These are phyloP conservation scores for Pseudomicrostroma phylloplanum DNA, from an alignment of 1,284 basidiomycete genomes.

Conservation along the genomic window DNA sequence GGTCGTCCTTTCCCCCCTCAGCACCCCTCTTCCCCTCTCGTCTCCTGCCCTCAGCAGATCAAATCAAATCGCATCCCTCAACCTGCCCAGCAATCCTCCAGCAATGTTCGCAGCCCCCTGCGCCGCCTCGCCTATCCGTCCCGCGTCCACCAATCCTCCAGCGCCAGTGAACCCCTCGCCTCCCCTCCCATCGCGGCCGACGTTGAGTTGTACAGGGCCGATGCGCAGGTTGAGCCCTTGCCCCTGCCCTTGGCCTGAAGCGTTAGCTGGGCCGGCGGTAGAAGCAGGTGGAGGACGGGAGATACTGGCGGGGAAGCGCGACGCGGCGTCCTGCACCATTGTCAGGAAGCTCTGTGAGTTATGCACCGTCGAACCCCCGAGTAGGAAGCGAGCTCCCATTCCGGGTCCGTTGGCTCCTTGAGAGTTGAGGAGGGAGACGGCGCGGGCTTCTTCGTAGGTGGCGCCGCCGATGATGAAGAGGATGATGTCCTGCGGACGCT, in stretches of 20 bases:
- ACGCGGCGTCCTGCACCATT: conserved; percentile 43
- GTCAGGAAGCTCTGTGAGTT: conserved; percentile 38
- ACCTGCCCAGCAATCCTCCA: conserved; percentile 1
- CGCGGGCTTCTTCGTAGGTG: conserved; percentile 47
- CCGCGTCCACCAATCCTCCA: conserved; percentile 15
- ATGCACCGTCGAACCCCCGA: conserved; percentile 45
- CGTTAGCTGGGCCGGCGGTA: too few species aligned
- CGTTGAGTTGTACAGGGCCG: conserved; percentile 37
- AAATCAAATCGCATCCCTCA: conserved; percentile 3
- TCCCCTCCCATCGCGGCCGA: conserved; percentile 11
- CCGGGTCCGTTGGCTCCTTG: conserved; percentile 21
- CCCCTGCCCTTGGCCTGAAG: conserved; percentile 12
- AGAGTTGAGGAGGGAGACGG: conserved; percentile 35
- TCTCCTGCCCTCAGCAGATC: too few species aligned
- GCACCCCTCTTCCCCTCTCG: too few species aligned
- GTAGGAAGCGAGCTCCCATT: conserved; percentile 30
- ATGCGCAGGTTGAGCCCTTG: conserved; percentile 34
- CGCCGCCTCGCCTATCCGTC: not conserved
- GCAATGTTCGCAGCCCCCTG: not conserved
- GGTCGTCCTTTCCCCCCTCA: too few species aligned
- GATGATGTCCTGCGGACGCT: conserved; percentile 44
- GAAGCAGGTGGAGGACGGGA: conserved; percentile 31
- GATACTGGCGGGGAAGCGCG: conserved; percentile 29
- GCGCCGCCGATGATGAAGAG: conserved; percentile 48
- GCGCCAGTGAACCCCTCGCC: conserved; percentile 14